Evolutionary conservation across 305 asterid species (phyloP).

Genomic region (Solanum hybrid): DNA sequence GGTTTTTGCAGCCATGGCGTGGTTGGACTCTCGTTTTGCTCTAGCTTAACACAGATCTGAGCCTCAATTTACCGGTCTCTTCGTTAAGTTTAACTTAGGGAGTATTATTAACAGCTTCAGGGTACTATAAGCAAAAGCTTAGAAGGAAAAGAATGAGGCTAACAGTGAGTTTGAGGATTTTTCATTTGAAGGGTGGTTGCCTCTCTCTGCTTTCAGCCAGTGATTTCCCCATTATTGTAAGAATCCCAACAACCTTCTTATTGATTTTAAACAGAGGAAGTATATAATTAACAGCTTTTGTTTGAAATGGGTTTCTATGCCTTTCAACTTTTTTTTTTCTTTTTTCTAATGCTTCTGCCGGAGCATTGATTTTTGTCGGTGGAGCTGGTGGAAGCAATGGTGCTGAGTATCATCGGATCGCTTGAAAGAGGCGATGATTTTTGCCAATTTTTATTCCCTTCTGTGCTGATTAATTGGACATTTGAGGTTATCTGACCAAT

Average conservation of each 20-base stretch:
- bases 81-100: not conserved
- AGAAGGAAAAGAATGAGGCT: not conserved
- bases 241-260: not conserved
- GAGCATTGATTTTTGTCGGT: not conserved
- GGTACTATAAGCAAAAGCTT: not conserved
- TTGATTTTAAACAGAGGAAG: not conserved
- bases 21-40: not conserved
- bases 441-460: not conserved
- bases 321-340: not conserved
- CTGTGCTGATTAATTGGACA: not conserved
- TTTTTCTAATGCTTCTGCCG: not conserved
- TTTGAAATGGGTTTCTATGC: not conserved
- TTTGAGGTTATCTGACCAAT: not conserved
- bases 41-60: not conserved
- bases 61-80: not conserved
- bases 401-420: not conserved
- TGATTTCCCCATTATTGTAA: conserved; percentile 1
- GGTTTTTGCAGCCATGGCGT: not conserved
- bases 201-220: not conserved
- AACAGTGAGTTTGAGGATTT: not conserved
- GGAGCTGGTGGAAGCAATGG: not conserved
- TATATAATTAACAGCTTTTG: not conserved
- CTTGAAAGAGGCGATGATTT: not conserved
- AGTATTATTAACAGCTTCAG: not conserved
- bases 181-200: conserved; percentile 8